Evolutionary conservation across 345 rosid species (phyloP), one percentile per base, ranked within the genome.

Genomic region (Combretum micranthum): DNA sequence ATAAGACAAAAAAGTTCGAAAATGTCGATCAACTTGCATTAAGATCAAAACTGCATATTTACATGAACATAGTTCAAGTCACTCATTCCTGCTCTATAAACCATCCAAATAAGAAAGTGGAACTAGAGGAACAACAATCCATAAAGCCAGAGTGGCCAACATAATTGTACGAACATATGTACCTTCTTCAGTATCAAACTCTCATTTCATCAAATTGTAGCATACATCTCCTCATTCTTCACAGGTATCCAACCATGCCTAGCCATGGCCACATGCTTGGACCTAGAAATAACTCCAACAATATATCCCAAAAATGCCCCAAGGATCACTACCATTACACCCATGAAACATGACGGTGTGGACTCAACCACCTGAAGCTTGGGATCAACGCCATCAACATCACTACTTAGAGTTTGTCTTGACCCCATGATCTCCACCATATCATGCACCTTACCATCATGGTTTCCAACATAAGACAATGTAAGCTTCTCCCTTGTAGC

Each of bases 401-500:
- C 62, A 16, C 90, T 75, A 48, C 74, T 83, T 20, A 72, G 52
- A 54, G 84, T 93, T 67, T 74, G 67, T 44, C 95, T 88, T 1
- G 96, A 75, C 46, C 84, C 90, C 56, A 80, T 69, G 60, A 88
- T 80, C 77, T 88, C 93, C 62, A 92, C 87, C 67, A 44, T 52
- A 63, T 92, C 96, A 77, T 92, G 96, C 68, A 88, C 87, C 70
- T 80, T 77, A 1, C 96, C 96, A 12, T 86, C 98, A 3, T 88
- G 96, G 73, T 88, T 88, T 42, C 98, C 95, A 0, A 88, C 80
- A 47, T 80, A 92, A 2, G 86, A 78, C 68, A 88, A 65, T 1
- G 74, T 75, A 18, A 88, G 90, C 64, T 80, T 92, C 66, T 88
- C 86, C 60, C 67, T 88, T 6, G 88, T 80, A 64, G 98, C 96